A percentile compares a stretch with the other conserved stretches of the same genome.
Conservation (phyloP, 441 rosid species). For the Gossypium aridum region DNA sequence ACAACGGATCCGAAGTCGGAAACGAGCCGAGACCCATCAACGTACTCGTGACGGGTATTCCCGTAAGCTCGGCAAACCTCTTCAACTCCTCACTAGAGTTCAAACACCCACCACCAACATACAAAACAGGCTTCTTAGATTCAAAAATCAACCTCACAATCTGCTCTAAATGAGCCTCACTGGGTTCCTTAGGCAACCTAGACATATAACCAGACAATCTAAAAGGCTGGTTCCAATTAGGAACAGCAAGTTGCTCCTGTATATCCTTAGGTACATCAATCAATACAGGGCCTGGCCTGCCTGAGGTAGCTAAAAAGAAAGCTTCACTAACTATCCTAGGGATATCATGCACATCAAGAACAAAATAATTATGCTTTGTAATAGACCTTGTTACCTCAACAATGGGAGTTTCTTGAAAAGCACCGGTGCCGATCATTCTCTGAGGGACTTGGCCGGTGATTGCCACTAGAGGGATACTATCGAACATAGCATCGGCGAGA, state of each 20-base stretch:
- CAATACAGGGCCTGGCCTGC: constrained; percentile 48
- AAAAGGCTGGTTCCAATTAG: background rate
- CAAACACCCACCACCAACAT: constrained; percentile 95
- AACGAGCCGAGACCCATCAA: constrained; percentile 32
- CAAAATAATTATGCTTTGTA: background rate
- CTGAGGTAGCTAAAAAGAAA: constrained; percentile 2
- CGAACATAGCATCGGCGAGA: background rate
- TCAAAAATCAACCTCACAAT: constrained; percentile 70
- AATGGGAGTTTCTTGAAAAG: background rate
- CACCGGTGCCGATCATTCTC: background rate
- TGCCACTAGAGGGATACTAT: background rate
- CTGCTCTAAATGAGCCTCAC: constrained; percentile 49
- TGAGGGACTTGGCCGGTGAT: background rate
- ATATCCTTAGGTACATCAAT: constrained; percentile 91
- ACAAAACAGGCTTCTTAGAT: constrained; percentile 77
- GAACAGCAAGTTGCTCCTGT: constrained; percentile 65
- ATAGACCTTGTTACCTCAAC: background rate
- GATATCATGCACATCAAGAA: background rate
- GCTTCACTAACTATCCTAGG: background rate
- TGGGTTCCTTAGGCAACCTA: constrained; percentile 52
- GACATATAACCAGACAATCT: background rate
- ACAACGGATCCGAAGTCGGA: background rate
- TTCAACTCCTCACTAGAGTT: constrained; percentile 75
- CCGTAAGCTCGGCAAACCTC: constrained; percentile 72
- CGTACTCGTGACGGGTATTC: constrained; percentile 94